These are phyloP conservation scores for Salix arbutifolia DNA, from an alignment of 345 rosid genomes.

Conservation along the genomic window DNA sequence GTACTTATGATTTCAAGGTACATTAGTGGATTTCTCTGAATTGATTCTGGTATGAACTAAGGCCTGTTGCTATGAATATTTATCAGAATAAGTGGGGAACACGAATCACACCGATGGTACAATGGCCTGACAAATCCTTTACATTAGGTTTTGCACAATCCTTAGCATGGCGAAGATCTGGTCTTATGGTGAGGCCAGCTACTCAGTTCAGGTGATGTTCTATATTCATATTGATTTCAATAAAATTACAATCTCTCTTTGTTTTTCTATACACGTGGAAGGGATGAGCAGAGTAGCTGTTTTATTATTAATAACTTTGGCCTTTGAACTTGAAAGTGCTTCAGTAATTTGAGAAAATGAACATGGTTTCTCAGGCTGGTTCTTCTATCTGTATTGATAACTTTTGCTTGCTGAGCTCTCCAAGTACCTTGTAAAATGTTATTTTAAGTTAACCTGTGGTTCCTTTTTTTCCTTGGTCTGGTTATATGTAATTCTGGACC, in stretches of 20 bases:
- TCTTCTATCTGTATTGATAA: neutral
- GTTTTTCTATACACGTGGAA: neutral
- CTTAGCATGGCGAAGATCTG: slow-evolving; percentile 92
- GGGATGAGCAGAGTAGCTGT: neutral
- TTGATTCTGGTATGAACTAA: slow-evolving; percentile 4
- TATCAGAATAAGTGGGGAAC: slow-evolving; percentile 88
- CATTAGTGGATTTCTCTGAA: neutral
- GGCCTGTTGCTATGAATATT: slow-evolving; percentile 2
- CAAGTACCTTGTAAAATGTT: too few relatives aligned
- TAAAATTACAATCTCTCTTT: neutral
- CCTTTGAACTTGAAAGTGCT: neutral
- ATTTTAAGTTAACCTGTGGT: too few relatives aligned
- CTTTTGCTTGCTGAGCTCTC: neutral
- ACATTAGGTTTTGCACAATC: slow-evolving; percentile 69
- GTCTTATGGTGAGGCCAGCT: slow-evolving; percentile 80
- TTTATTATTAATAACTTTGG: neutral
- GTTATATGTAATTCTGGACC: neutral
- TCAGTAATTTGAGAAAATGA: neutral
- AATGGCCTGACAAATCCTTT: slow-evolving; percentile 90
- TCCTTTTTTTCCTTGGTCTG: neutral
- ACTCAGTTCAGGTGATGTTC: slow-evolving; percentile 65
- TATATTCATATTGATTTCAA: neutral
- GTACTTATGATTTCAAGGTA: neutral
- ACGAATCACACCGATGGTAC: slow-evolving; percentile 73
- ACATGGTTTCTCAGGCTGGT: neutral